Evolutionary conservation across 805 yeast genomes (phyloP), one percentile per base, ranked within the genome.

Genomic region (Jamesozyma spencerorum): DNA sequence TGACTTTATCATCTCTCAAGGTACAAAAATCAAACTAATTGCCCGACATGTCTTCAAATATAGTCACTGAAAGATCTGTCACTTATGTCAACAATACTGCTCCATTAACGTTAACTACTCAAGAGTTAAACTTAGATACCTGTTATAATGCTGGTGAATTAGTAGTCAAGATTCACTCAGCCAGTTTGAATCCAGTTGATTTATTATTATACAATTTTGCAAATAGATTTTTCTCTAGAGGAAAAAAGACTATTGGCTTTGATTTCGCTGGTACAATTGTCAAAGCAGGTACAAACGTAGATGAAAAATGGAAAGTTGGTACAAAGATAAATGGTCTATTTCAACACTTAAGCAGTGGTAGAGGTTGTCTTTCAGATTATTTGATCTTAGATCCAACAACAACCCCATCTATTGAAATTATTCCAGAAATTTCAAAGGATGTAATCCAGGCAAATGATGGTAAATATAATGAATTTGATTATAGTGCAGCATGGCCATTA

Each of bases 401-500:
- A 3, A 52, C 47, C 5, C 44, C 53, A 3, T 28, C 41, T 18
- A 36, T 38, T 12, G 35, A 13, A 56, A 55, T 6, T 62, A 58
- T 22, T 45, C 77, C 46, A 42, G 68, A 3, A 57, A 66, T 41
- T 65, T 49, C 19, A n/a, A 31, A 32, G 13, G 34, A 37, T 14
- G n/a, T n/a, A n/a, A 24, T 34, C 18, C 29, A 34, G 8, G 46
- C 82, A 79, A 45, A 46, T 41, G 51, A 51, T 14, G 14, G 14
- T 79, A 27, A 51, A 32, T 41, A 45, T 30, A 47, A 47, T 41
- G 52, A 51, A 22, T 56, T 48, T 33, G 49, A 47, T 18, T 22
- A 49, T 6, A 45, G 47, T 37, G 81, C 83, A 2, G 72, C 85
- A 1, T 71, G 74, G 61, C 82, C 85, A 0, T 59, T 80, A 47